These are phyloP conservation scores for Paramecium caudatum DNA, from an alignment of 73 alveolate genomes.

Conservation along the genomic window DNA sequence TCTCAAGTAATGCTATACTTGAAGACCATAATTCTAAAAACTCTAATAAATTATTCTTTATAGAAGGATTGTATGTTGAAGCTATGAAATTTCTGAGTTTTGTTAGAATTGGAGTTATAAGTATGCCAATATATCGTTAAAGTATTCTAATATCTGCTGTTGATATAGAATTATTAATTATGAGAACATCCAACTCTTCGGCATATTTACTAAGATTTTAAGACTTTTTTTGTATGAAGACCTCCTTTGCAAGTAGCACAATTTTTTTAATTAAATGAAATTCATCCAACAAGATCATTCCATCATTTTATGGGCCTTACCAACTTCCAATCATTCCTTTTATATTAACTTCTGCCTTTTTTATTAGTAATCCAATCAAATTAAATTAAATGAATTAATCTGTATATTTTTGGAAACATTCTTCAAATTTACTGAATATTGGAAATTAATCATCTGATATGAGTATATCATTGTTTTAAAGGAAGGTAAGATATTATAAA, in stretches of 20 bases:
- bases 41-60: background rate
- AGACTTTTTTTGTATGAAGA: background rate
- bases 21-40: background rate
- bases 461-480: background rate
- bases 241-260: background rate
- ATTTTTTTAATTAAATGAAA: background rate
- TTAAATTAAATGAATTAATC: background rate
- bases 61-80: background rate
- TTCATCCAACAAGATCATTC: background rate
- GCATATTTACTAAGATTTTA: background rate
- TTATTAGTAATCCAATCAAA: background rate
- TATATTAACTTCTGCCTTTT: background rate
- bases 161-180: background rate
- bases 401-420: background rate
- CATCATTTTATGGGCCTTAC: background rate
- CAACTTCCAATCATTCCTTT: background rate
- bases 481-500: background rate
- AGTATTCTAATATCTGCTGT: background rate
- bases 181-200: background rate
- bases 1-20: background rate
- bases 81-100: background rate
- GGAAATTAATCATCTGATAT: background rate
- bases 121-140: background rate
- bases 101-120: background rate
- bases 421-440: background rate